A percentile compares a stretch with the other conserved stretches of the same genome.
These are phyloP conservation scores for Fusarium sulawesiense DNA, from an alignment of 2,329 filamentous ascomycete species.

Conservation along the genomic window DNA sequence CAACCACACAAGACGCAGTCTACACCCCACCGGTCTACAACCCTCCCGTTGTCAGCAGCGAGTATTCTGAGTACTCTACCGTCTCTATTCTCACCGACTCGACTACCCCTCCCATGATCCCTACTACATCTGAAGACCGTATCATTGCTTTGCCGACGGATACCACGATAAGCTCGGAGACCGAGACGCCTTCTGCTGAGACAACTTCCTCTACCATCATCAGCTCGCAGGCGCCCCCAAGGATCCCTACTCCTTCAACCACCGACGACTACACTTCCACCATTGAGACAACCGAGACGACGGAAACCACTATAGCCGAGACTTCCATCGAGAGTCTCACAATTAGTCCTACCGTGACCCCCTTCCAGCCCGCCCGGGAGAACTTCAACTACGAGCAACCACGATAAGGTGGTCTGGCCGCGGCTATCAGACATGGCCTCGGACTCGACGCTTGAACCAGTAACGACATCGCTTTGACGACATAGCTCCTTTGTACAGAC, in stretches of 20 bases:
- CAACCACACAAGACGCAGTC: not conserved
- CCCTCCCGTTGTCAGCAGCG: no score
- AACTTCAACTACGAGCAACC: constrained; percentile 10
- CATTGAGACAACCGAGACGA: not conserved
- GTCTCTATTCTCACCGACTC: constrained; percentile 16
- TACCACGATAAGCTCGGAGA: constrained; percentile 7
- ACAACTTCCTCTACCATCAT: not conserved
- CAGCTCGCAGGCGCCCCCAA: not conserved
- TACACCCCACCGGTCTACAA: constrained; percentile 31
- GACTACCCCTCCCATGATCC: constrained; percentile 9
- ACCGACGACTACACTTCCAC: not conserved
- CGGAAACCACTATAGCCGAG: not conserved
- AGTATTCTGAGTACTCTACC: no score
- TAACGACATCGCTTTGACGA: constrained; percentile 12
- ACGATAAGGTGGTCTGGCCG: not conserved
- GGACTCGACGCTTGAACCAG: constrained; percentile 7
- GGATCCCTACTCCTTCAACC: not conserved
- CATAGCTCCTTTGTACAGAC: constrained; percentile 31
- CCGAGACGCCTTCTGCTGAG: constrained; percentile 12
- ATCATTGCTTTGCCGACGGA: not conserved
- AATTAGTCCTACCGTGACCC: constrained; percentile 13
- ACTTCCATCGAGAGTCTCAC: not conserved
- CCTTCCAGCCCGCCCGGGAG: constrained; percentile 11
- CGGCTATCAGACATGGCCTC: constrained; percentile 7
- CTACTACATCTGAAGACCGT: constrained; percentile 1